phyloP scores from a whole-genome alignment of 2,329 filamentous ascomycete species.

The Cordyceps farinosa region DNA sequence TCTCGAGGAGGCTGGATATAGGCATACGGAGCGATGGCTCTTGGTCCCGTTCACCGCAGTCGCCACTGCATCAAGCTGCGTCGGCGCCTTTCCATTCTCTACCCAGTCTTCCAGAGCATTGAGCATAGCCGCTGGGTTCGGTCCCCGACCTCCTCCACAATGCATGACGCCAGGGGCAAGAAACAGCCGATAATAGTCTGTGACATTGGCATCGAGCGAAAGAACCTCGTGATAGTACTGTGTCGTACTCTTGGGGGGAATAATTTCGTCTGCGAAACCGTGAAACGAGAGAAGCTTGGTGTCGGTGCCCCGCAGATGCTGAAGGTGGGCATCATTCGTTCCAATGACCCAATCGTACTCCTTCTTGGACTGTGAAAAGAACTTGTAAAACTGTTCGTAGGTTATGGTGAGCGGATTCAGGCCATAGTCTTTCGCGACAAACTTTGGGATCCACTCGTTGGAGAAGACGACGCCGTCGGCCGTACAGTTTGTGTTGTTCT shows the following conservation, averaged over 20 bases:
- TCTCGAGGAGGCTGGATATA: not conserved
- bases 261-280: not conserved
- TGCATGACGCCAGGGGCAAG: not conserved
- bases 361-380: not conserved
- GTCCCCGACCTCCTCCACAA: not conserved
- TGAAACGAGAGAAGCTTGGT: slow-evolving; percentile 1
- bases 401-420: not conserved
- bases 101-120: not conserved
- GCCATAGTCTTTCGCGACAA: not conserved
- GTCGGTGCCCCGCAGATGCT: not conserved
- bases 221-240: not conserved
- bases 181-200: slow-evolving; percentile 1
- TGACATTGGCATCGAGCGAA: not conserved
- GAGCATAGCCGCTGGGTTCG: not conserved
- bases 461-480: not conserved
- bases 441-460: slow-evolving; percentile 7
- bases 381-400: not conserved
- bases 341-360: not conserved
- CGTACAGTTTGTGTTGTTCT: not conserved
- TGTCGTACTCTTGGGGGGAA: not conserved
- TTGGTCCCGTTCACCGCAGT: not conserved
- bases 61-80: not conserved
- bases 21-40: not conserved
- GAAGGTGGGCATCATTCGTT: not conserved
- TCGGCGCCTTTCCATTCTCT: not conserved